Evolutionary conservation across 805 yeast genomes (phyloP).

Genomic region (Wickerhamomyces chaumierensis): DNA sequence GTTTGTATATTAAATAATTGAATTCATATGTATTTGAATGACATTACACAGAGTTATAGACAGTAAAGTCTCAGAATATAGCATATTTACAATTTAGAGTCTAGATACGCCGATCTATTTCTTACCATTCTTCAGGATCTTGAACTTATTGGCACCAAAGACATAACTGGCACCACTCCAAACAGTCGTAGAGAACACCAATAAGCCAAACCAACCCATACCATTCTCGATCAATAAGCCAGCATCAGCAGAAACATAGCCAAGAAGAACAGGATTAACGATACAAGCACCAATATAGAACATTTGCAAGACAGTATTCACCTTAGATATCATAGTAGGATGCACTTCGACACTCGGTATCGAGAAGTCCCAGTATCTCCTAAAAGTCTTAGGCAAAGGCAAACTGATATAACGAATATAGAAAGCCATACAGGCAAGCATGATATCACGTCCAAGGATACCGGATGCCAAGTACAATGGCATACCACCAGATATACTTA

Average conservation of each 20-base stretch:
- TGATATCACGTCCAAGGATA: slow-evolving; percentile 76
- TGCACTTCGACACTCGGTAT: slow-evolving; percentile 77
- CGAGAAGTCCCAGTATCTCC: slow-evolving; percentile 67
- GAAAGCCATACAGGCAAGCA: slow-evolving; percentile 61
- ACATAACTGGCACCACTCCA: not conserved
- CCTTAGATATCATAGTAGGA: slow-evolving; percentile 78
- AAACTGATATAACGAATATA: slow-evolving; percentile 63
- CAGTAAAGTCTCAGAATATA: too few species aligned
- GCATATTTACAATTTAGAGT: too few species aligned
- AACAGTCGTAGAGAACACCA: not conserved
- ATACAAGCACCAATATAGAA: slow-evolving; percentile 62
- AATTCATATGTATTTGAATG: too few species aligned
- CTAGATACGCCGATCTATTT: too few species aligned
- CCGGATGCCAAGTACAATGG: slow-evolving; percentile 59
- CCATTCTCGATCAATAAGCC: not conserved
- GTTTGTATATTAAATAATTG: slow-evolving; percentile 2
- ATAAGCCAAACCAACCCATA: not conserved
- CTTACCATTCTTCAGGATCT: not conserved
- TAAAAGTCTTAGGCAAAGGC: slow-evolving; percentile 65
- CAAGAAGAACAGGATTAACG: slow-evolving; percentile 35
- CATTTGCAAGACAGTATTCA: slow-evolving; percentile 91
- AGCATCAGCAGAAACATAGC: not conserved
- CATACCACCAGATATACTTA: slow-evolving; percentile 56
- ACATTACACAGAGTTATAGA: too few species aligned
- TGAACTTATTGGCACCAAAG: not conserved